phyloP scores from a whole-genome alignment of 495 filamentous ascomycete genomes.

The Neurospora sp. region DNA sequence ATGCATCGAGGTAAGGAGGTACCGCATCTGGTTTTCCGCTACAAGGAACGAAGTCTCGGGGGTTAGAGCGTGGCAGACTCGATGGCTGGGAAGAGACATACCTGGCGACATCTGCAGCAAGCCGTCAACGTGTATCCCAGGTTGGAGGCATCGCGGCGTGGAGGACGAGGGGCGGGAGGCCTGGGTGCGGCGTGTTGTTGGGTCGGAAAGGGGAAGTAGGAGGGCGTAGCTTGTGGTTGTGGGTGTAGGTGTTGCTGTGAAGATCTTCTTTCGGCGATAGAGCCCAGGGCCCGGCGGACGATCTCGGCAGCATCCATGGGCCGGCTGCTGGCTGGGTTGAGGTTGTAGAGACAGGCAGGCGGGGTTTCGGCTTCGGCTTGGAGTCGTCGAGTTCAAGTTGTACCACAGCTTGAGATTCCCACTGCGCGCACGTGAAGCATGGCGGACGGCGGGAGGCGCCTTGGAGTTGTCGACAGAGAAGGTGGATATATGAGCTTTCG shows the following conservation, averaged over 20 bases:
- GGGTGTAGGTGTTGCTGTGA: not conserved
- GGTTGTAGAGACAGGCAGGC: not conserved
- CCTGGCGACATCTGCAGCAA: slow-evolving; percentile 76
- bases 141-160: slow-evolving; percentile 33
- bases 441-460: not conserved
- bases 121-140: slow-evolving; percentile 81
- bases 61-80: not conserved
- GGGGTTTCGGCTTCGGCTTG: not conserved
- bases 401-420: not conserved
- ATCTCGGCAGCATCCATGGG: slow-evolving; percentile 41
- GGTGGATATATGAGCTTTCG: not conserved
- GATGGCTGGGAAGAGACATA: slow-evolving; percentile 21
- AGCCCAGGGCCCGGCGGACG: slow-evolving; percentile 40
- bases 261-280: slow-evolving; percentile 12
- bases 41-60: not conserved
- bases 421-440: not conserved
- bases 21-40: slow-evolving; percentile 94
- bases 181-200: slow-evolving; percentile 17
- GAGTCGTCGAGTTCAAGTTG: not conserved
- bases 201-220: slow-evolving; percentile 18
- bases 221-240: not conserved
- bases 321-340: not conserved
- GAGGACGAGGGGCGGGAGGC: slow-evolving; percentile 17
- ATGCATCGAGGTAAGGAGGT: slow-evolving; percentile 79
- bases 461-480: not conserved